Evolutionary conservation across 2,329 filamentous ascomycete species (phyloP).

Genomic region (Fusarium foetens): DNA sequence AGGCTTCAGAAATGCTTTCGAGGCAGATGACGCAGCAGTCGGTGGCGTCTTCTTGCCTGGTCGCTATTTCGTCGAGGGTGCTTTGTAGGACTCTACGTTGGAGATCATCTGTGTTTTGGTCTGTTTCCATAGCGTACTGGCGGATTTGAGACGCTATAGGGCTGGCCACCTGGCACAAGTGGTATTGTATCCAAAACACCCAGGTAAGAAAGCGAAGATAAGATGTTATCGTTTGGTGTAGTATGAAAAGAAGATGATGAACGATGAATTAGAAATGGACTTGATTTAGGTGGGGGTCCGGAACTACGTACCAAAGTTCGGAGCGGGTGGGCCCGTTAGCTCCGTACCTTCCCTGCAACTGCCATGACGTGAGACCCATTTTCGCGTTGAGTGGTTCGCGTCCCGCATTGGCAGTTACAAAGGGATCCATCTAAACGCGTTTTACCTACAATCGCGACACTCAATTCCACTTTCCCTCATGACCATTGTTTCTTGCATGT

Average conservation of each 20-base stretch:
- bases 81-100: conserved; percentile 56
- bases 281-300: conserved; percentile 3
- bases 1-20: conserved; percentile 76
- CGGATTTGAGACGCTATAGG: too few species aligned
- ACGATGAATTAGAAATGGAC: conserved; percentile 4
- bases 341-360: conserved; percentile 17
- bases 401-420: conserved; percentile 17
- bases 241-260: neutral
- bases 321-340: conserved; percentile 18
- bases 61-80: conserved; percentile 56
- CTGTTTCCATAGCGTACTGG: conserved; percentile 38
- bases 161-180: neutral
- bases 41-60: conserved; percentile 35
- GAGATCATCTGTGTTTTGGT: conserved; percentile 45
- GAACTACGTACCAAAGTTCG: neutral
- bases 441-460: conserved; percentile 30
- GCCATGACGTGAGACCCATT: conserved; percentile 33
- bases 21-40: conserved; percentile 87
- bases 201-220: neutral
- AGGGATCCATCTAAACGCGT: conserved; percentile 26
- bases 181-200: neutral
- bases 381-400: conserved; percentile 43
- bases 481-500: neutral
- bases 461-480: conserved; percentile 18
- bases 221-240: neutral